phyloP scores from a whole-genome alignment of 495 filamentous ascomycete species.

The Evansstolkia leycettana region DNA sequence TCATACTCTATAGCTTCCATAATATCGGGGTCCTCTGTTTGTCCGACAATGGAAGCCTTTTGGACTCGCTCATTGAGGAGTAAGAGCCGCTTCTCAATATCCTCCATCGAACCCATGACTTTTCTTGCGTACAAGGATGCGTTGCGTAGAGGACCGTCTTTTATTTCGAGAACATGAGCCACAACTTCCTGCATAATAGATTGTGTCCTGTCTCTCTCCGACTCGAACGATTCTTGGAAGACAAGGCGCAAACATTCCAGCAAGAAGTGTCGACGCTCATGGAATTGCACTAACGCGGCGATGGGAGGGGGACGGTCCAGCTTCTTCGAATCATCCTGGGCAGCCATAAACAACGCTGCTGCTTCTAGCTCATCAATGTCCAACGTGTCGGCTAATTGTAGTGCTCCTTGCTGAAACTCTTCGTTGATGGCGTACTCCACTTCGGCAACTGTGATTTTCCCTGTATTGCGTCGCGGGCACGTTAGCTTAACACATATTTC shows the following conservation, averaged over 20 bases:
- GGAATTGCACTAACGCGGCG: slow-evolving; percentile 71
- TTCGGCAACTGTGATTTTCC: slow-evolving; percentile 56
- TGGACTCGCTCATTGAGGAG: slow-evolving; percentile 58
- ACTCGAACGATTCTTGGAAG: slow-evolving; percentile 49
- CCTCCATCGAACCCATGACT: slow-evolving; percentile 60
- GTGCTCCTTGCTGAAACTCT: slow-evolving; percentile 68
- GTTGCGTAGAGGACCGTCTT: slow-evolving; percentile 27
- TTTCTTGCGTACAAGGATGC: slow-evolving; percentile 47
- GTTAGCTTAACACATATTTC: slow-evolving; percentile 19
- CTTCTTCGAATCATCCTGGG: slow-evolving; percentile 48
- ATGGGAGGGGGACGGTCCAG: slow-evolving; percentile 58
- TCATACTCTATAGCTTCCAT: slow-evolving; percentile 64
- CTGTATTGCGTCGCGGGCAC: slow-evolving; percentile 25
- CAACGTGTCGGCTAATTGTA: slow-evolving; percentile 73
- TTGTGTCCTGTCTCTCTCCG: slow-evolving; percentile 36
- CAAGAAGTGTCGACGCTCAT: slow-evolving; percentile 62
- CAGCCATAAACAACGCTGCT: slow-evolving; percentile 55
- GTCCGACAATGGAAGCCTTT: slow-evolving; percentile 55
- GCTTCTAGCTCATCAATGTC: slow-evolving; percentile 84
- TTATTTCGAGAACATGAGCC: slow-evolving; percentile 33
- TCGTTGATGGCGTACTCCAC: slow-evolving; percentile 71
- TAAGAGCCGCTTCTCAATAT: slow-evolving; percentile 60
- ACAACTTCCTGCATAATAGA: slow-evolving; percentile 28
- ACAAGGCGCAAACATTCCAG: slow-evolving; percentile 74
- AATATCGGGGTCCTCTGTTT: slow-evolving; percentile 41